These are phyloP conservation scores for Schizophyllum commune DNA, from an alignment of 1,284 basidiomycete genomes.

Conservation along the genomic window DNA sequence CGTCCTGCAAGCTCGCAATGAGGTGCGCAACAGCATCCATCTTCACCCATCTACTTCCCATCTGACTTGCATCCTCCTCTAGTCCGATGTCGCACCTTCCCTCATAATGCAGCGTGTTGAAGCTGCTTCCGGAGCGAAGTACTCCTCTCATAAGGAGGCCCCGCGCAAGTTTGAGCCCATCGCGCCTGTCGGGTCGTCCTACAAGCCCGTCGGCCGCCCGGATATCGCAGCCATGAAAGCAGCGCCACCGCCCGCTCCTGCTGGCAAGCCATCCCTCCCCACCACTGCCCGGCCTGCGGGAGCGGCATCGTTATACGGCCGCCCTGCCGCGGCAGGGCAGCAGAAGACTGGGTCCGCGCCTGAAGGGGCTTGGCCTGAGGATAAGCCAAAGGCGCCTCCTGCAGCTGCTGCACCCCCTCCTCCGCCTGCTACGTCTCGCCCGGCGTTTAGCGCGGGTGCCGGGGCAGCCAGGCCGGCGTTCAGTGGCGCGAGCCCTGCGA, in stretches of 20 bases:
- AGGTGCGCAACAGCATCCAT: slow-evolving; percentile 36
- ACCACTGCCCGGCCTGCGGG: slow-evolving; percentile 39
- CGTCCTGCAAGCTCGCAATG: slow-evolving; percentile 86
- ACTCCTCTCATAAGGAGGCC: slow-evolving; percentile 68
- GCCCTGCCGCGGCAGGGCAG: slow-evolving; percentile 15
- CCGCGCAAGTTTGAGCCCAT: slow-evolving; percentile 62
- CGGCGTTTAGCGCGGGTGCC: neutral
- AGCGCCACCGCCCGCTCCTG: slow-evolving; percentile 31
- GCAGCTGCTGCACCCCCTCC: slow-evolving; percentile 34
- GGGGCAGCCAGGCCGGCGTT: slow-evolving; percentile 30
- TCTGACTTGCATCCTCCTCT: neutral
- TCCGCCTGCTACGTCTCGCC: slow-evolving; percentile 37
- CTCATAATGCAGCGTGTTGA: slow-evolving; percentile 84
- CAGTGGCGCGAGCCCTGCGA: slow-evolving; percentile 17
- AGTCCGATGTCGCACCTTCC: slow-evolving; percentile 76
- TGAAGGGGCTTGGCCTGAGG: slow-evolving; percentile 53
- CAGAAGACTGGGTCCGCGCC: slow-evolving; percentile 31
- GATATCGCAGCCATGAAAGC: slow-evolving; percentile 44
- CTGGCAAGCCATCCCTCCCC: neutral
- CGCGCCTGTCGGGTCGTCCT: slow-evolving; percentile 64
- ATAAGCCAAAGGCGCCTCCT: slow-evolving; percentile 26
- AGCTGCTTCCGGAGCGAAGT: slow-evolving; percentile 90
- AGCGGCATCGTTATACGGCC: slow-evolving; percentile 33
- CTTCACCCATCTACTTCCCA: slow-evolving; percentile 13
- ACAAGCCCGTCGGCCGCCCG: slow-evolving; percentile 62